These are phyloP conservation scores for Cyberlindnera xylosilytica DNA, from an alignment of 805 yeast species.

Conservation along the genomic window DNA sequence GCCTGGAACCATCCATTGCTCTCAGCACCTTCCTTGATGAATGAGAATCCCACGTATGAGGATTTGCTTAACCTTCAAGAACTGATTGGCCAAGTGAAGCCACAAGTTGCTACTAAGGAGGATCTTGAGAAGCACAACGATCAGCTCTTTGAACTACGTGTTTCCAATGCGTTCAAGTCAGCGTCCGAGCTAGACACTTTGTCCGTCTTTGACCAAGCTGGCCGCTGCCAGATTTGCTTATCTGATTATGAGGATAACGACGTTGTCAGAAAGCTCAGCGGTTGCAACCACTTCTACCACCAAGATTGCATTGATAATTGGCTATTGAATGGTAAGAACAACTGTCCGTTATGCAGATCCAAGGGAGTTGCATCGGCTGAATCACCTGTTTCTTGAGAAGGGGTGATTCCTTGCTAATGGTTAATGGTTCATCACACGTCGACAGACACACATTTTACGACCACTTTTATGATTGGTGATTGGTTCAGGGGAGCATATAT, in stretches of 20 bases:
- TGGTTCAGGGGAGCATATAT: no score
- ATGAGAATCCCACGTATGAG: conserved; percentile 49
- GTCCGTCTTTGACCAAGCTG: not conserved
- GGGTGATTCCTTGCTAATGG: no score
- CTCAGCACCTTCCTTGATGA: conserved; percentile 43
- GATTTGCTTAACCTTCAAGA: conserved; percentile 46
- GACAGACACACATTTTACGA: no score
- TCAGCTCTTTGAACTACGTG: conserved; percentile 23
- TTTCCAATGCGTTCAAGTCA: not conserved
- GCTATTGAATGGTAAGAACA: conserved; percentile 49
- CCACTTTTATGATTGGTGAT: no score
- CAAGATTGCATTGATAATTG: conserved; percentile 56
- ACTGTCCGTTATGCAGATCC: conserved; percentile 56
- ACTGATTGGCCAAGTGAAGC: conserved; percentile 44
- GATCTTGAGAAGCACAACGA: conserved; percentile 41
- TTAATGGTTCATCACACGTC: not conserved
- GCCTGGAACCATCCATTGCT: conserved; percentile 46
- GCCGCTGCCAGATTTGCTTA: conserved; percentile 49
- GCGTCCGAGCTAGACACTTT: not conserved
- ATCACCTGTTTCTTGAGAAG: no score
- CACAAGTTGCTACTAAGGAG: conserved; percentile 39
- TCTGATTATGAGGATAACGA: conserved; percentile 46
- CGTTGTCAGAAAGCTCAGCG: conserved; percentile 39
- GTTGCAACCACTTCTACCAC: conserved; percentile 54
- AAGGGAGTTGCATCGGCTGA: conserved; percentile 34